phyloP scores from a whole-genome alignment of 192 early-diverging fungal species.

The Funneliformis geosporum region DNA sequence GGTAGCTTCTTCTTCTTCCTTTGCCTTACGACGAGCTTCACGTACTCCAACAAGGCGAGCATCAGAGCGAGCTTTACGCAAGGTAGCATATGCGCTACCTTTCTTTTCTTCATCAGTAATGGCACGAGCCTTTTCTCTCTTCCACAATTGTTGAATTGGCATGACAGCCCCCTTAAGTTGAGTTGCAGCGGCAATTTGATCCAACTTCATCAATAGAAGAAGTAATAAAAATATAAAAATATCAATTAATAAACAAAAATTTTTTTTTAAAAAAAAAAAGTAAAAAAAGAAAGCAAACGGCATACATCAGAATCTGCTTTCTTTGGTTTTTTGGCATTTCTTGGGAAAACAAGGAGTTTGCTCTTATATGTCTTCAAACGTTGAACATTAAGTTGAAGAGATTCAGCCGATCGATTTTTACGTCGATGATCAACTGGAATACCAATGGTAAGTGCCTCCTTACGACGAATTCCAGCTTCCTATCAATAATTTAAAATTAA shows the following conservation, averaged over 20 bases:
- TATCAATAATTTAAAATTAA: slow-evolving; percentile 36
- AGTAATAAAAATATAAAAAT: not conserved
- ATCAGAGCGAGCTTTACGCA: slow-evolving; percentile 79
- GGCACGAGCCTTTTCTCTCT: slow-evolving; percentile 52
- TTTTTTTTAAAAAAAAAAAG: slow-evolving; percentile 5
- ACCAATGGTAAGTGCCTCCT: slow-evolving; percentile 92
- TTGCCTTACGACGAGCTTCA: slow-evolving; percentile 75
- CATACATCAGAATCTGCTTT: slow-evolving; percentile 65
- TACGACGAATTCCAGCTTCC: slow-evolving; percentile 90
- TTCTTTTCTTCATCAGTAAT: slow-evolving; percentile 57
- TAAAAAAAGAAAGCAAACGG: slow-evolving; percentile 4
- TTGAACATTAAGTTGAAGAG: slow-evolving; percentile 89
- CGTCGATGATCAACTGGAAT: slow-evolving; percentile 97
- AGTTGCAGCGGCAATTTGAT: slow-evolving; percentile 57
- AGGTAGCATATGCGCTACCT: slow-evolving; percentile 64
- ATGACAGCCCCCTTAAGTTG: slow-evolving; percentile 68
- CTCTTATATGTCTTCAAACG: slow-evolving; percentile 92
- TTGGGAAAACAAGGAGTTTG: slow-evolving; percentile 96
- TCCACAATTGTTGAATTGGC: slow-evolving; percentile 64
- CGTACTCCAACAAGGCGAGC: slow-evolving; percentile 74
- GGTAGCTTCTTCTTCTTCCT: slow-evolving; percentile 82
- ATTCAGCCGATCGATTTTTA: slow-evolving; percentile 93
- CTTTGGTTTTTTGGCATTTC: slow-evolving; percentile 89
- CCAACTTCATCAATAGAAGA: slow-evolving; percentile 33
- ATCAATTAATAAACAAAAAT: not conserved